These are phyloP conservation scores for Botrytis pseudocinerea DNA, from an alignment of 2,329 filamentous ascomycete species.

Conservation along the genomic window DNA sequence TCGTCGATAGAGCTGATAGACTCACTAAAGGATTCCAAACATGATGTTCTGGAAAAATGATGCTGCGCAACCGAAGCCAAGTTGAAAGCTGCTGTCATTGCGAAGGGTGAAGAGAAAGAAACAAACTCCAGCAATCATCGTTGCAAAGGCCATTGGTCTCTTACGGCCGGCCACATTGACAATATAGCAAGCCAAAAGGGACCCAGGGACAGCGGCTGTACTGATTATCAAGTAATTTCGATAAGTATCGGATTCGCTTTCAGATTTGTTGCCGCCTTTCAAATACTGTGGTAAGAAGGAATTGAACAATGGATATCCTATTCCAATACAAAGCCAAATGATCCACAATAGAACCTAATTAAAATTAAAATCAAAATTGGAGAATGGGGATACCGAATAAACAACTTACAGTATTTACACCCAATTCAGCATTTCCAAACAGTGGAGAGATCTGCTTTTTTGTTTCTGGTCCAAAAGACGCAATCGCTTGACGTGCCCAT, in stretches of 20 bases:
- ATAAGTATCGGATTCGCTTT: slow-evolving; percentile 58
- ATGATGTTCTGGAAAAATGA: slow-evolving; percentile 75
- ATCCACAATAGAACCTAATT: slow-evolving; percentile 62
- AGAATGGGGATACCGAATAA: too few species aligned
- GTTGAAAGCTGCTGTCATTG: slow-evolving; percentile 56
- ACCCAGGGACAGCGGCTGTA: slow-evolving; percentile 74
- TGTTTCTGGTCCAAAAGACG: slow-evolving; percentile 57
- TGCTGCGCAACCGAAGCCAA: slow-evolving; percentile 66
- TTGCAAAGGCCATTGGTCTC: slow-evolving; percentile 69
- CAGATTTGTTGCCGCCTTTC: slow-evolving; percentile 52
- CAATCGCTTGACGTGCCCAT: slow-evolving; percentile 49
- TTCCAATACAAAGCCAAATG: slow-evolving; percentile 78
- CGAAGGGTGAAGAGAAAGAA: slow-evolving; percentile 66
- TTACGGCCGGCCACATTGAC: slow-evolving; percentile 72
- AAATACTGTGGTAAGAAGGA: slow-evolving; percentile 88
- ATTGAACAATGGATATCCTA: slow-evolving; percentile 88
- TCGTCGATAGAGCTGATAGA: neutral
- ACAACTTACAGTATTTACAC: slow-evolving; percentile 47
- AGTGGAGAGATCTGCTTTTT: slow-evolving; percentile 66
- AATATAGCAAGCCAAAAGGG: slow-evolving; percentile 70
- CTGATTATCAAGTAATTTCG: slow-evolving; percentile 82
- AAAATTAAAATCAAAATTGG: neutral
- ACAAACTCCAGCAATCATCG: slow-evolving; percentile 67
- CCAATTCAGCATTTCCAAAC: slow-evolving; percentile 56
- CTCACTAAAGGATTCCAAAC: slow-evolving; percentile 68